Evolutionary conservation across 768 basidiomycete species (phyloP), one percentile per base, ranked within the genome.

Genomic region (Kwoniella dejecticola): DNA sequence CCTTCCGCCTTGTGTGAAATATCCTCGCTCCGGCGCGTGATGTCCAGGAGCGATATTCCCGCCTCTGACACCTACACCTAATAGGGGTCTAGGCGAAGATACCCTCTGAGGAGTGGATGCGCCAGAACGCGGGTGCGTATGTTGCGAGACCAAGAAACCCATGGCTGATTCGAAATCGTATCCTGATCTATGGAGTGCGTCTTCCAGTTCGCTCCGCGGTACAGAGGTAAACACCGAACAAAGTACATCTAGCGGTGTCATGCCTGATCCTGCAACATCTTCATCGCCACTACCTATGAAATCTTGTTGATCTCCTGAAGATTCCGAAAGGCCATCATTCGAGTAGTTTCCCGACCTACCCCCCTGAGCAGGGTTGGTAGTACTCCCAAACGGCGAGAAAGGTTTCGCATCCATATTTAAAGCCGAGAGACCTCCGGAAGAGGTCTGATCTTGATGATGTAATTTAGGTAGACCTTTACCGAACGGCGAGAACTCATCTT

Each of bases 201-300:
- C 93, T 79, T 98, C 95, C 6, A 99, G 83, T 74, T 97, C 92
- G 2, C 88, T 88, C 2, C 91, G 88, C 0, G 93, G 88, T 10
- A 99, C 83, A 1, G 91, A 87, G 1, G 91, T 88, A 68, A 99
- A 99, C 38, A 99, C 90, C 42, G 90, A 92, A 74, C 85, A 86
- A 19, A 99, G 87, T 42, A 97, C 92, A 70, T 99, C 96, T 70
- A 99, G 89, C 0, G 96, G 96, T 0, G 95, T 95, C 91, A 99
- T 95, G 44, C 92, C 92, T 13, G 70, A 67, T 17, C 66, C 65
- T 55, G 60, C 67, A 24, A 40, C 40, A 26, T 59, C 63, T 38
- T 60, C 23, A 17, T 45, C 66, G 11, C 46, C 30, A 42, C 48
- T 46, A 4, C 60, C 66, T 24, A 61, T 69, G 15, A 52, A 58